These are phyloP conservation scores for Copromyces sp. DNA, from an alignment of 495 filamentous ascomycete species.

Conservation along the genomic window DNA sequence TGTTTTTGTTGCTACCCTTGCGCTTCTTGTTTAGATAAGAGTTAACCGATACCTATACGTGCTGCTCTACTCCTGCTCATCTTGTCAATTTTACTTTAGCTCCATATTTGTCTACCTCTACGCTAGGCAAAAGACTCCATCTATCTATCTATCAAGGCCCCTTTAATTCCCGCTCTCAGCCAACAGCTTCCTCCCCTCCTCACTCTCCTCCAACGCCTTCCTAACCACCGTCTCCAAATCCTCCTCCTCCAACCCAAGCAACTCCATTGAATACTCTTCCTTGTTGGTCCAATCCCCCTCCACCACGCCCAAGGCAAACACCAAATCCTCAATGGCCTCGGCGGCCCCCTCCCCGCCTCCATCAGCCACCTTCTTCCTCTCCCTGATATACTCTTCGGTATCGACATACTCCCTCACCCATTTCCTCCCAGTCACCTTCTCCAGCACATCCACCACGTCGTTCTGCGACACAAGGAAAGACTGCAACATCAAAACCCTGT, in stretches of 20 bases:
- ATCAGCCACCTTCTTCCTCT: constrained; percentile 10
- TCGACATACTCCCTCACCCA: constrained; percentile 7
- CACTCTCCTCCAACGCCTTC: constrained; percentile 3
- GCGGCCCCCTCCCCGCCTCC: constrained; percentile 6
- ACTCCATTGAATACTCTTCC: constrained; percentile 17
- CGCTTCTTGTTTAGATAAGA: too few relatives aligned
- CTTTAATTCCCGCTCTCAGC: neutral
- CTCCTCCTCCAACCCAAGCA: constrained; percentile 20
- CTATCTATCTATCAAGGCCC: neutral
- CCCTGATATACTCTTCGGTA: constrained; percentile 10
- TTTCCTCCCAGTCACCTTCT: constrained; percentile 27
- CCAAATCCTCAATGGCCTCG: constrained; percentile 17
- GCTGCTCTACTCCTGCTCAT: too few relatives aligned
- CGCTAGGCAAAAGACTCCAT: too few relatives aligned
- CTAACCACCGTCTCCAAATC: constrained; percentile 17
- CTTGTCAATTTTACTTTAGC: too few relatives aligned
- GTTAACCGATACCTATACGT: too few relatives aligned
- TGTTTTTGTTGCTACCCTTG: neutral
- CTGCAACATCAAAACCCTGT: constrained; percentile 33
- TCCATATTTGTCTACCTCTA: too few relatives aligned
- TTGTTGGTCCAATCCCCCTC: constrained; percentile 20
- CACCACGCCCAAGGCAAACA: constrained; percentile 20
- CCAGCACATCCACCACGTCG: constrained; percentile 32
- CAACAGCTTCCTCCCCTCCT: neutral
- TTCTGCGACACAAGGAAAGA: constrained; percentile 34